Evolutionary conservation across 2,329 filamentous ascomycete genomes (phyloP).

Genomic region (Ophiocordyceps sinensis): DNA sequence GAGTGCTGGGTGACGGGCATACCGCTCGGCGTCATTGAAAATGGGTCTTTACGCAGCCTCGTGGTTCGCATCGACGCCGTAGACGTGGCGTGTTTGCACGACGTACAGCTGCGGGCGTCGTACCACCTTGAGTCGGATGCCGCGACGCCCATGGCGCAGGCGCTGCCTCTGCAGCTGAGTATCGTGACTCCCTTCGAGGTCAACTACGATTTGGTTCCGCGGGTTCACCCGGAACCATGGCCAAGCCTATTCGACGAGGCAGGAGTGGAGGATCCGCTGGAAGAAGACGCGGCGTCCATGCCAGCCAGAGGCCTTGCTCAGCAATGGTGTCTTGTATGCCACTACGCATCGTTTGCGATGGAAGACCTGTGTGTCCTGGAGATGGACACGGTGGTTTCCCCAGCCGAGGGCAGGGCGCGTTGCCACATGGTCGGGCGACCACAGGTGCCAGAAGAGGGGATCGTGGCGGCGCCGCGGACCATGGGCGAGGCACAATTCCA

Average conservation of each 20-base stretch:
- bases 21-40: slow-evolving; percentile 31
- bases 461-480: slow-evolving; percentile 47
- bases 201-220: slow-evolving; percentile 74
- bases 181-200: slow-evolving; percentile 81
- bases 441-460: slow-evolving; percentile 23
- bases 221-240: slow-evolving; percentile 67
- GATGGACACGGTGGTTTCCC: slow-evolving; percentile 46
- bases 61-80: slow-evolving; percentile 36
- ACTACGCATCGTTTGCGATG: slow-evolving; percentile 62
- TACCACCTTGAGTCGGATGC: slow-evolving; percentile 72
- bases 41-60: slow-evolving; percentile 25
- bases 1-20: slow-evolving; percentile 28
- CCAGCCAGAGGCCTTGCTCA: slow-evolving; percentile 53
- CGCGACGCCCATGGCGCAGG: slow-evolving; percentile 68
- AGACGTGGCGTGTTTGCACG: slow-evolving; percentile 39
- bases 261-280: slow-evolving; percentile 21
- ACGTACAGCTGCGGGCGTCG: slow-evolving; percentile 55
- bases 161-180: slow-evolving; percentile 50
- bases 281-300: slow-evolving; percentile 8
- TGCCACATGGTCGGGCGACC: slow-evolving; percentile 33
- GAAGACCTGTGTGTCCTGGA: slow-evolving; percentile 52
- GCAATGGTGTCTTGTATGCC: slow-evolving; percentile 63
- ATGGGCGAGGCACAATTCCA: slow-evolving; percentile 61
- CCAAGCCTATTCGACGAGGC: slow-evolving; percentile 68
- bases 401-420: slow-evolving; percentile 45